phyloP scores from a whole-genome alignment of 805 yeast species.

The Ogataea nakhonphanomensis region DNA sequence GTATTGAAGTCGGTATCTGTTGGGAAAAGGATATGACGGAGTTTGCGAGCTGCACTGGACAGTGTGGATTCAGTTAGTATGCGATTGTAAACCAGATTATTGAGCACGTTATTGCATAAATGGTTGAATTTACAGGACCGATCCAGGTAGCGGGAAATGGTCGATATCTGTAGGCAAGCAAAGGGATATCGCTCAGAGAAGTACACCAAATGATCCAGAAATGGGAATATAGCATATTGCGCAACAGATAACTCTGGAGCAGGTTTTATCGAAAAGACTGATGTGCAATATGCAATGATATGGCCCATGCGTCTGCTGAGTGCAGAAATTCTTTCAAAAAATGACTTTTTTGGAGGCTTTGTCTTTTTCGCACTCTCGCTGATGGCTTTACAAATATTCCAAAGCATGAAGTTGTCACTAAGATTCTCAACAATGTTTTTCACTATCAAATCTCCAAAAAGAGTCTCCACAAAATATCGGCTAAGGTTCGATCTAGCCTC shows the following conservation, averaged over 20 bases:
- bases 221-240: slow-evolving; percentile 22
- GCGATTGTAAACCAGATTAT: slow-evolving; percentile 23
- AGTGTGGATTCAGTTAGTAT: slow-evolving; percentile 21
- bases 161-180: slow-evolving; percentile 7
- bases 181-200: slow-evolving; percentile 20
- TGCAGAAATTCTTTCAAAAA: slow-evolving; percentile 13
- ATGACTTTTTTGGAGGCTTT: not conserved
- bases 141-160: slow-evolving; percentile 8
- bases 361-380: slow-evolving; percentile 5
- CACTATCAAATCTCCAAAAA: slow-evolving; percentile 42
- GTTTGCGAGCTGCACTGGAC: slow-evolving; percentile 10
- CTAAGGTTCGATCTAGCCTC: slow-evolving; percentile 39
- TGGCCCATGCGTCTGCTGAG: slow-evolving; percentile 22
- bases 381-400: slow-evolving; percentile 38
- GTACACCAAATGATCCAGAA: slow-evolving; percentile 18
- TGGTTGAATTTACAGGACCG: slow-evolving; percentile 22
- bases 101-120: slow-evolving; percentile 25
- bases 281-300: slow-evolving; percentile 30
- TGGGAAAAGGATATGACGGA: slow-evolving; percentile 31
- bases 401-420: slow-evolving; percentile 49
- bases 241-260: slow-evolving; percentile 10
- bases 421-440: slow-evolving; percentile 41
- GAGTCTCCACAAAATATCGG: slow-evolving; percentile 35
- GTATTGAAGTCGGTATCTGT: slow-evolving; percentile 26
- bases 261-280: slow-evolving; percentile 20